Conservation (phyloP, 768 basidiomycete genomes). For the Mycena floridula region DNA sequence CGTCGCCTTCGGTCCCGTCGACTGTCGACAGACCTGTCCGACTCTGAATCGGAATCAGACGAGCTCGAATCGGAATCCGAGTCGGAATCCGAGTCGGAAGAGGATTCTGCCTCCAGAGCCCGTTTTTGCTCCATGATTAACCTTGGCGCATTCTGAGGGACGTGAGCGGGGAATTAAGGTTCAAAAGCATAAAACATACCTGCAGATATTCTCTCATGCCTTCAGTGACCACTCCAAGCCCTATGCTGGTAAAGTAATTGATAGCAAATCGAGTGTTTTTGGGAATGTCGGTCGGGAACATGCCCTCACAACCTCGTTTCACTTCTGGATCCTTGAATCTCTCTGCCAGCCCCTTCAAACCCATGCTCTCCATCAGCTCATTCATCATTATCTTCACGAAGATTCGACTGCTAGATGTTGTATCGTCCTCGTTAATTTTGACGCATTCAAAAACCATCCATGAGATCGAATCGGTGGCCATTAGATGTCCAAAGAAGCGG, state of each 20-base stretch:
- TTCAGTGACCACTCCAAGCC: constrained; percentile 85
- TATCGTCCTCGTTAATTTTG: constrained; percentile 96
- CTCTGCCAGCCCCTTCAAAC: constrained; percentile 78
- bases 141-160: constrained; percentile 80
- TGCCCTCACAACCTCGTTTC: constrained; percentile 59
- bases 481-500: constrained; percentile 90
- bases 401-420: constrained; percentile 92
- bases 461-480: constrained; percentile 81
- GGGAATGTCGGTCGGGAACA: constrained; percentile 96
- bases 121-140: constrained; percentile 93
- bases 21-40: constrained; percentile 34
- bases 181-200: constrained; percentile 35
- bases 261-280: constrained; percentile 95
- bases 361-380: constrained; percentile 94
- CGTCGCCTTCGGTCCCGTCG: constrained; percentile 21
- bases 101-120: constrained; percentile 65
- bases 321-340: constrained; percentile 88
- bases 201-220: constrained; percentile 96
- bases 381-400: constrained; percentile 96
- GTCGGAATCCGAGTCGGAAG: constrained; percentile 27
- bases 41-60: constrained; percentile 28
- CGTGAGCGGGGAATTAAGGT: neutral
- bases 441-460: constrained; percentile 83
- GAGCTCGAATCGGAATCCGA: constrained; percentile 23
- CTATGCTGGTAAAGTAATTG: constrained; percentile 97